Evolutionary conservation across 192 early-diverging fungal species (phyloP).

Genomic region (Backusella mclennaniae): DNA sequence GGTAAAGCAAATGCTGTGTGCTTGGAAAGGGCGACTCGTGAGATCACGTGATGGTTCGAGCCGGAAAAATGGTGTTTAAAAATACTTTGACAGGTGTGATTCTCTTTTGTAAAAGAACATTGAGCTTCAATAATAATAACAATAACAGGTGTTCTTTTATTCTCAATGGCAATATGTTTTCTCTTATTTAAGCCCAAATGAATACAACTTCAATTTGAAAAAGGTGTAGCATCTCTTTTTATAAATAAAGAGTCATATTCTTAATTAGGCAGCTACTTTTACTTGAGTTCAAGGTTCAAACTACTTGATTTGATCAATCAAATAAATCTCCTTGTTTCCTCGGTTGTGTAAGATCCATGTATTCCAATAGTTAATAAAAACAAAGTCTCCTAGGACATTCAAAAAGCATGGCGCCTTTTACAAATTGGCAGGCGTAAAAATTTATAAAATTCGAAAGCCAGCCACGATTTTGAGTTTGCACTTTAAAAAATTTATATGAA

Average conservation of each 20-base stretch:
- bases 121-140: too few species aligned
- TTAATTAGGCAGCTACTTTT: not conserved
- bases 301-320: not conserved
- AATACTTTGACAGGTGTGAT: not conserved
- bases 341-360: not conserved
- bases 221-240: too few species aligned
- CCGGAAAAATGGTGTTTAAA: not conserved
- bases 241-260: too few species aligned
- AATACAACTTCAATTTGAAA: too few species aligned
- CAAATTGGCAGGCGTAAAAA: not conserved
- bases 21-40: not conserved
- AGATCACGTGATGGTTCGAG: not conserved
- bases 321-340: not conserved
- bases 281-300: not conserved
- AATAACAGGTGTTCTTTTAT: not conserved
- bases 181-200: too few species aligned
- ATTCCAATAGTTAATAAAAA: not conserved
- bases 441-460: not conserved
- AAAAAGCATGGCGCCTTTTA: too few species aligned
- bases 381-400: not conserved
- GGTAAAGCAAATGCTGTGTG: slow-evolving; percentile 4
- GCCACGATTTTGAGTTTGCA: not conserved
- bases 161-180: not conserved
- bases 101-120: too few species aligned
- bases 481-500: not conserved